These are phyloP conservation scores for Pseudofabraea citricarpa DNA, from an alignment of 2,329 filamentous ascomycete genomes.

Conservation along the genomic window DNA sequence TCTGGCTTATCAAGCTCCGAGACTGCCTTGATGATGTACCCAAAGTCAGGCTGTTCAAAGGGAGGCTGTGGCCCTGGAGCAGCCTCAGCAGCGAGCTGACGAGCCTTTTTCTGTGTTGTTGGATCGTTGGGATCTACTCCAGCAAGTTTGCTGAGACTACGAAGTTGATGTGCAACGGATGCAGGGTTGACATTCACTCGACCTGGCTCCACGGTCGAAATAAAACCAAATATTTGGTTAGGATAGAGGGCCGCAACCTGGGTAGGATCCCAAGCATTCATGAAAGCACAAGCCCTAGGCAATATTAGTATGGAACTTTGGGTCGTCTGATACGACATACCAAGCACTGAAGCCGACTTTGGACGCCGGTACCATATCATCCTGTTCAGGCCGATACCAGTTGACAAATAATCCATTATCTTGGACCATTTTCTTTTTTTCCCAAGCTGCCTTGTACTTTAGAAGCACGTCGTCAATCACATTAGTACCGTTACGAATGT, in stretches of 20 bases:
- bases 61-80: neutral
- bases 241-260: no score
- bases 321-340: conserved; percentile 18
- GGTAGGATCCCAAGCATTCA: conserved; percentile 33
- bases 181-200: no score
- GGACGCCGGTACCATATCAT: conserved; percentile 8
- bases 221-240: no score
- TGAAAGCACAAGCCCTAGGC: conserved; percentile 27
- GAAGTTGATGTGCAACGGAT: no score
- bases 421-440: conserved; percentile 26
- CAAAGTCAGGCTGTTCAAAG: conserved; percentile 18
- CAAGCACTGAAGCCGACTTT: conserved; percentile 23
- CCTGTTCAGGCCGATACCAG: conserved; percentile 25
- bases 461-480: conserved; percentile 26
- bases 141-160: no score
- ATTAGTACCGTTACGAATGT: conserved; percentile 29
- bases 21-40: conserved; percentile 28
- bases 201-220: no score
- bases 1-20: conserved; percentile 27
- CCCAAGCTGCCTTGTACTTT: conserved; percentile 33
- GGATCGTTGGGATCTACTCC: no score
- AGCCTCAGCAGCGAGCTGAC: conserved; percentile 1
- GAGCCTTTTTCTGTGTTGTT: neutral
- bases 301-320: no score
- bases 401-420: conserved; percentile 23